Evolutionary conservation across 129 eudicot genomes (phyloP), one percentile per base, ranked within the genome.

Genomic region (Pulicaria dysenterica): DNA sequence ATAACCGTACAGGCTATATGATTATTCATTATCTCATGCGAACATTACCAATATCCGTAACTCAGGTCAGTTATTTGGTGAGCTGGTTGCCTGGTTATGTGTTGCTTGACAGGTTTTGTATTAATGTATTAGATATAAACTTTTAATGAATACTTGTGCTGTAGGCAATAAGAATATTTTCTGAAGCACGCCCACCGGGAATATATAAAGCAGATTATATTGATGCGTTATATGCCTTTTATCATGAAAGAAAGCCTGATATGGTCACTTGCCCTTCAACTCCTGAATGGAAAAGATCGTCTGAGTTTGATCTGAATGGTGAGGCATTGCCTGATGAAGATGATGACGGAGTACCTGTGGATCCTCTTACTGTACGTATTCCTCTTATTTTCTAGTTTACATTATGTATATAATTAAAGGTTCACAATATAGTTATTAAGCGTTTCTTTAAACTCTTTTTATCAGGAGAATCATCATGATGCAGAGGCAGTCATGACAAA

Each of bases 1-100:
- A 95, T 77, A 95, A 95, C 74, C 97, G 99, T 16, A 95, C 97
- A 12, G 99, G 99, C 41, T 95, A 83, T 77, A 95, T 95, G 99
- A 95, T 95, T 40, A 85, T 86, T 70, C 99, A 95, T 78, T 91
- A 83, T 83, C 91, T 95, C 76, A 95, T 95, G 97, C 89, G 99
- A 19, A 81, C 97, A 12, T 67, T 7, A 58, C 91, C 81, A 4
- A 84, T 86, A 49, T 95, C 96, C 73, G 94, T 95, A 74, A 76
- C 96, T 50, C 96, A 95, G 96, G 97, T 88, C 37, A 72, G 93
- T 78, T 74, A 53, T 67, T 74, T 3, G 43, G 11, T 60, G 17
- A 41, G 15, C 58, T 77, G 45, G 56, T 48, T 43, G 45, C 38
- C 58, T 77, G 45, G 56, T 48, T 43, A 49, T 43, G 34, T 70